Base-by-base conservation (phyloP, 371 early-diverging fungal species). In the Mucor velutinosus region DNA sequence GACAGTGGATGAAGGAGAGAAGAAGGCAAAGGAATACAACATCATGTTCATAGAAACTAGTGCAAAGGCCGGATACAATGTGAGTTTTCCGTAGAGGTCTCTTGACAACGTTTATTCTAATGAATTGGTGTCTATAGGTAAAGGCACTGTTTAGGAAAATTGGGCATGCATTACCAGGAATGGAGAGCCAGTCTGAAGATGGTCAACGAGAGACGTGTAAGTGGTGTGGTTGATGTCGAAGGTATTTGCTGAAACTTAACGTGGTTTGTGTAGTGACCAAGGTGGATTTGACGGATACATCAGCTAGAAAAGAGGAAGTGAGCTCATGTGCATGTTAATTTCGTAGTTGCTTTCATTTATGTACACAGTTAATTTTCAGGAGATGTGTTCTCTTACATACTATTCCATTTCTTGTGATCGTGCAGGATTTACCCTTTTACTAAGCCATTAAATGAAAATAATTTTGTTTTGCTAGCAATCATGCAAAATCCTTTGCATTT, bases 11-110 rank as follows among this genome's bases (percentile, higher is more conserved):
- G 97, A 97, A 75, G 99, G 96, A n/a, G 97, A 98, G 78, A 92
- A 93, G 82, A 94, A 94, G 73, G 95, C 97, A 25, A 92, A 92
- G 73, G 97, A 98, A 67, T 90, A 93, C 78, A 94, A 93, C 67
- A 94, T 94, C 45, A 93, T 98, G 93, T 98, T 95, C 77, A 95
- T 98, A 74, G 99, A 98, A 76, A 97, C 98, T 12, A 91, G 92
- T 64, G 99, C 99, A 45, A 98, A 98, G 77, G 95, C 96, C 4
- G 97, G 97, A 15, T 92, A 95, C 78, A 97, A 97, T 76, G 96
- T 81, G 68, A 60, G 61, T 35, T 29, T 21, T 14, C 8, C 0
- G 15, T 32, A 27, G 12, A 47, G 1, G 6, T n/a, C 21, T 25
- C 19, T 23, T n/a, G 10, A 25, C 33, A 57, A n/a, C 33, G 45